Percentiles rank a stretch among this genome's conserved stretches.
Conservation (phyloP, 352 stramenopile genomes). For the Pythium chondricola region DNA sequence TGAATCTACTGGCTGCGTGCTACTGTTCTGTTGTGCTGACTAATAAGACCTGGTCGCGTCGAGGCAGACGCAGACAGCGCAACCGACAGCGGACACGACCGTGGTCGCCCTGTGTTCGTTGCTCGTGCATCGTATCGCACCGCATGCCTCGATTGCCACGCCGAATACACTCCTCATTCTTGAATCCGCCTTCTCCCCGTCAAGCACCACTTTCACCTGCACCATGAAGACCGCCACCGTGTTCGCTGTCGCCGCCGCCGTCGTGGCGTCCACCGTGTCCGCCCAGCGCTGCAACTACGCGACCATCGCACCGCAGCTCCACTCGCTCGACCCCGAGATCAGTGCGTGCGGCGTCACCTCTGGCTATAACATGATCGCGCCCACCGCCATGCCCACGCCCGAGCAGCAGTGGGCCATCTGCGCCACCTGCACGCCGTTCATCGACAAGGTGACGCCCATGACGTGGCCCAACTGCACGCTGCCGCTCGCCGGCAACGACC, state of each 20-base stretch:
- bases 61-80: not conserved
- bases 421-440: conserved; percentile 9
- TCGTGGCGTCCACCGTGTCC: not conserved
- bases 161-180: not conserved
- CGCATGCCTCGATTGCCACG: not conserved
- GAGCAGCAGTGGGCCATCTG: conserved; percentile 12
- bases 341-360: not conserved
- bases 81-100: too few species aligned
- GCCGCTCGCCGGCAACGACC: conserved; percentile 8
- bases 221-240: conserved; percentile 8
- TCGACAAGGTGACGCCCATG: conserved; percentile 12
- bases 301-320: conserved; percentile 6
- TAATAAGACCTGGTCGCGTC: not conserved
- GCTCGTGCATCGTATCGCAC: not conserved
- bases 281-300: conserved; percentile 7
- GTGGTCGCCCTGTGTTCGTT: too few species aligned
- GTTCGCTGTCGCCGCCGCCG: not conserved
- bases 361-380: conserved; percentile 11
- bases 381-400: conserved; percentile 1
- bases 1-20: too few species aligned
- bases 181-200: not conserved
- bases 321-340: conserved; percentile 7
- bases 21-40: not conserved
- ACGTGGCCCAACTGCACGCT: conserved; percentile 13
- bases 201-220: not conserved